Percentiles rank a stretch among this genome's conserved stretches.
Evolutionary conservation across 306 rosid species (phyloP).

Genomic region (Pueraria montana): DNA sequence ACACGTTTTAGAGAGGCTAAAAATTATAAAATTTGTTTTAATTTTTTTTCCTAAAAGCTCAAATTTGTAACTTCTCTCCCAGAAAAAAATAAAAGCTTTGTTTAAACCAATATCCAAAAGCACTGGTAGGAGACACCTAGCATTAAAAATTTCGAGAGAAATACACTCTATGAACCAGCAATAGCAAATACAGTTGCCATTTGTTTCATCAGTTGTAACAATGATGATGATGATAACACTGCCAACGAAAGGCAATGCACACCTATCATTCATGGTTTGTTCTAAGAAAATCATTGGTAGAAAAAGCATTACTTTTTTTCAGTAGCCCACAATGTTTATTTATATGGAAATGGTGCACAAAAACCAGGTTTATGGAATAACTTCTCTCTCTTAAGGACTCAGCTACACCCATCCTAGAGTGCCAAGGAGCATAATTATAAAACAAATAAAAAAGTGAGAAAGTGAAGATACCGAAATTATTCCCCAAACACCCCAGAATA

Average conservation of each 20-base stretch:
- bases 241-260: neutral
- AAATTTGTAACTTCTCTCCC: neutral
- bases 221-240: neutral
- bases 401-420: slow-evolving; percentile 2
- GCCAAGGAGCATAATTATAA: neutral
- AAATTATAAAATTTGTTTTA: neutral
- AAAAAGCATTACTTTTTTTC: slow-evolving; percentile 1
- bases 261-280: neutral
- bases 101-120: slow-evolving; percentile 10
- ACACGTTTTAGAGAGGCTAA: neutral
- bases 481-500: slow-evolving; percentile 96
- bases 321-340: neutral
- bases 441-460: slow-evolving; percentile 14
- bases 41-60: neutral
- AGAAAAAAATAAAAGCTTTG: neutral
- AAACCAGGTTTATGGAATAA: slow-evolving; percentile 8
- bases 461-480: slow-evolving; percentile 79
- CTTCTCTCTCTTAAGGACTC: slow-evolving; percentile 26
- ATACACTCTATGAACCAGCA: neutral
- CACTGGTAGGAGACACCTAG: neutral
- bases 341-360: neutral
- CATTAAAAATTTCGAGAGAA: neutral
- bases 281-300: neutral
- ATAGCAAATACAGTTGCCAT: neutral
- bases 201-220: neutral